These are phyloP conservation scores for Colletotrichum viniferum DNA, from an alignment of 2,329 filamentous ascomycete genomes.

Conservation along the genomic window DNA sequence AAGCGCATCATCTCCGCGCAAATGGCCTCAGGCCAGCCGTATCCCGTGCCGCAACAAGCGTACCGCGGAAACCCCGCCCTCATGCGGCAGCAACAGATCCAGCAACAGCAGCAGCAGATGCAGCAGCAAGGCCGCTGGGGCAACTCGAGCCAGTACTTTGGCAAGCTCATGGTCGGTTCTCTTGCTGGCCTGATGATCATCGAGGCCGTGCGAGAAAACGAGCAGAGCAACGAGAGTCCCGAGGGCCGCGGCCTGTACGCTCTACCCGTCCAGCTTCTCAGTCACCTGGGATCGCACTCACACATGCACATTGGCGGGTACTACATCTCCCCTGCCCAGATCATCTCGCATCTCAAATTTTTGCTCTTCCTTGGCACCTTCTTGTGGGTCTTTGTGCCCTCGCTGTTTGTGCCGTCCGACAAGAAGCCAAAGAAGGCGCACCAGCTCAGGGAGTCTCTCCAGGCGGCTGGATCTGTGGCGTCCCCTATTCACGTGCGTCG, in stretches of 20 bases:
- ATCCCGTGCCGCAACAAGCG: conserved; percentile 52
- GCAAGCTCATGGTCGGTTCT: conserved; percentile 90
- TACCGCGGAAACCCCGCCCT: conserved; percentile 50
- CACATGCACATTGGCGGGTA: conserved; percentile 61
- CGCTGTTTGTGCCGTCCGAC: conserved; percentile 47
- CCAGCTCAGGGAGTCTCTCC: conserved; percentile 40
- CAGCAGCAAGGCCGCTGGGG: conserved; percentile 60
- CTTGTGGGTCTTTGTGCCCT: conserved; percentile 60
- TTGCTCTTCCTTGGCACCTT: conserved; percentile 57
- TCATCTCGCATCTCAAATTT: conserved; percentile 58
- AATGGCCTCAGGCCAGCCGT: conserved; percentile 58
- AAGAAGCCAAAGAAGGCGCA: conserved; percentile 55
- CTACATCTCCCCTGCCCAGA: conserved; percentile 45
- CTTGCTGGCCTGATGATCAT: conserved; percentile 91
- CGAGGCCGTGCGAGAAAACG: conserved; percentile 74
- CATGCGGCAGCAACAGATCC: conserved; percentile 61
- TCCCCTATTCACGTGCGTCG: conserved; percentile 85
- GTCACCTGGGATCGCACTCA: conserved; percentile 49
- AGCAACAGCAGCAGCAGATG: conserved; percentile 53
- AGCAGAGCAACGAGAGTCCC: conserved; percentile 67
- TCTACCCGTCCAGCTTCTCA: conserved; percentile 64
- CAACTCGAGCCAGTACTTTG: conserved; percentile 59
- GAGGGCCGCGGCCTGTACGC: conserved; percentile 71
- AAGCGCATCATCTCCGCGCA: conserved; percentile 65
- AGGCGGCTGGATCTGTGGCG: conserved; percentile 71